Conservation (phyloP, 345 rosid genomes). For the Brassica incana region DNA sequence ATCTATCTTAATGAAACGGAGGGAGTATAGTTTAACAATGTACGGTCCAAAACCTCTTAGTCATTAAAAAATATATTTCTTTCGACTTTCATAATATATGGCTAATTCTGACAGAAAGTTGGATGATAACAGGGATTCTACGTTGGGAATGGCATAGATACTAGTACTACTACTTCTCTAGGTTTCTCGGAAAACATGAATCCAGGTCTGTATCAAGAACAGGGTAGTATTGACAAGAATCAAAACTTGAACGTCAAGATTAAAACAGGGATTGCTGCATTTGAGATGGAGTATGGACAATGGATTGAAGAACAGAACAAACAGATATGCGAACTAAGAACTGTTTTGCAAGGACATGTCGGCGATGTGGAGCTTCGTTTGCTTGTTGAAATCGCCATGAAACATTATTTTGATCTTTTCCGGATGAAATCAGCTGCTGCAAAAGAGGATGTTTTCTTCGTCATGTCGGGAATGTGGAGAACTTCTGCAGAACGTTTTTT, state of each 20-base stretch:
- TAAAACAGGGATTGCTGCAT: conserved; percentile 61
- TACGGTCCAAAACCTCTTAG: background rate
- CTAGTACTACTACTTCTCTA: conserved; percentile 46
- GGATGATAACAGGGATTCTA: conserved; percentile 55
- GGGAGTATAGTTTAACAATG: too few relatives aligned
- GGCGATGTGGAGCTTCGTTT: conserved; percentile 62
- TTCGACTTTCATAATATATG: background rate
- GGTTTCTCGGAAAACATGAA: conserved; percentile 60
- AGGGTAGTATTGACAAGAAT: background rate
- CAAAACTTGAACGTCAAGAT: background rate
- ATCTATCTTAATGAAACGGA: too few relatives aligned
- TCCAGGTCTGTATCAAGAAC: conserved; percentile 57
- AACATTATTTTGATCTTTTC: conserved; percentile 79
- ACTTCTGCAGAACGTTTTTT: conserved; percentile 85
- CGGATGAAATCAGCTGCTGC: conserved; percentile 79
- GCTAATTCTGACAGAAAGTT: background rate
- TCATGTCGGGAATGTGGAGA: conserved; percentile 90
- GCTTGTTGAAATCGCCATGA: conserved; percentile 68
- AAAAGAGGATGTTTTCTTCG: conserved; percentile 76
- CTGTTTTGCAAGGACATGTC: conserved; percentile 58
- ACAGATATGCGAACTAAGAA: conserved; percentile 62
- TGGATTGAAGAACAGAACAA: conserved; percentile 85
- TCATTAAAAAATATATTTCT: background rate
- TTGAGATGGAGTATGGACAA: conserved; percentile 83
- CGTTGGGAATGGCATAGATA: conserved; percentile 57